phyloP scores from a whole-genome alignment of 371 early-diverging fungal species.

The Mortierella sp. region DNA sequence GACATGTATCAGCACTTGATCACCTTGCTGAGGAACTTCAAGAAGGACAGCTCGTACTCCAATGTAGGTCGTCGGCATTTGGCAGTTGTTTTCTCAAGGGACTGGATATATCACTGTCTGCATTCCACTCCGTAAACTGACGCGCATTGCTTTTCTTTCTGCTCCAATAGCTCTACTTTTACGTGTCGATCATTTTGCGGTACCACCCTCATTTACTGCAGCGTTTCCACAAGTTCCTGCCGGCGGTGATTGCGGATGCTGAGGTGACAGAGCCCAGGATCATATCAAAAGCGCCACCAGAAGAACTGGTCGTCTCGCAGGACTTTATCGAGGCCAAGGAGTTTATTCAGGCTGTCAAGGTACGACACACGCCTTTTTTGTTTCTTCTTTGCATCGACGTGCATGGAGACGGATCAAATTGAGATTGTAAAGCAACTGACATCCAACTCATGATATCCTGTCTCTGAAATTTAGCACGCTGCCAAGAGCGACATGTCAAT shows the following conservation, averaged over 20 bases:
- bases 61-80: constrained; percentile 20
- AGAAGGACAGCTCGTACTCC: constrained; percentile 53
- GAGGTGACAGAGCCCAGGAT: constrained; percentile 49
- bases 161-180: constrained; percentile 42
- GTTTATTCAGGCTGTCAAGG: constrained; percentile 56
- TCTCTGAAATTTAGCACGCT: constrained; percentile 18
- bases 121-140: too few relatives aligned
- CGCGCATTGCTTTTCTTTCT: background rate
- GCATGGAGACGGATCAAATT: background rate
- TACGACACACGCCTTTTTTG: background rate
- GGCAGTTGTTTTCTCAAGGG: background rate
- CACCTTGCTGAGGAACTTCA: constrained; percentile 49
- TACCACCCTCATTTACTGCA: constrained; percentile 54
- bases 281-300: constrained; percentile 57
- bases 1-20: constrained; percentile 58
- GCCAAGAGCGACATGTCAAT: constrained; percentile 54
- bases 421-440: too few relatives aligned
- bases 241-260: constrained; percentile 23
- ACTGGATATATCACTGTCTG: background rate
- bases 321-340: constrained; percentile 58
- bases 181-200: constrained; percentile 52
- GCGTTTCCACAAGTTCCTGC: constrained; percentile 52
- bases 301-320: constrained; percentile 50
- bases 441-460: background rate
- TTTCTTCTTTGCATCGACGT: background rate